Evolutionary conservation across 805 yeast genomes (phyloP), one percentile per base, ranked within the genome.

Genomic region (Myxozyma neglecta): DNA sequence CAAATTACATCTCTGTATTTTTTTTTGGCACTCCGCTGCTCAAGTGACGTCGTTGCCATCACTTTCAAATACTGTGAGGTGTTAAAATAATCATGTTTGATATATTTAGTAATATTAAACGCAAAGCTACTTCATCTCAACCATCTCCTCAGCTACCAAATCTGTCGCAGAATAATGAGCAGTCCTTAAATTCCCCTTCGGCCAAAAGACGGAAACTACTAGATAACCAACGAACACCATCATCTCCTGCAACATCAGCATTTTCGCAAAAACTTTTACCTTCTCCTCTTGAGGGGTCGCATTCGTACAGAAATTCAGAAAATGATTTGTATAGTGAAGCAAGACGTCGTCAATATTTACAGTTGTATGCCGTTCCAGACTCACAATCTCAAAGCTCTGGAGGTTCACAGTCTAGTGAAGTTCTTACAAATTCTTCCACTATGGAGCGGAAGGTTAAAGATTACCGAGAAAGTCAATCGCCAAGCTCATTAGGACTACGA

Each of bases 351-450:
- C 55, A 52, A 8, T 39, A 10, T 29, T n/a, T 32, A 2, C 60
- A 46, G 10, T 42, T 47, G 7, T 51, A 51, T 37, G 11, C 36
- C 5, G 36, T 46, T 2, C 53, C 53, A 34, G 60, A 57, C 34
- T 51, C 56, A 16, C 60, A 57, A 29, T 51, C 56, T 13, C 60
- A 51, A 51, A 29, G 56, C 37, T 51, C 56, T 13, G 42, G 42
- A 10, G 35, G 40, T 36, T 44, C 42, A n/a, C 56, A 42, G 40
- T 32, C 56, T 32, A 16, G 11, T 29, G 5, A 40, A 9, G 32
- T 37, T 42, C 49, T 43, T 8, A 14, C 43, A 11, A 40, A n/a
- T 20, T 46, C 39, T 16, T 34, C 32, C 8, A 37, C 13, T n/a
- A 14, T 24, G 1, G 55, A 51, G 0, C 37, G 16, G 3, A 18